Percentiles rank a stretch among this genome's conserved stretches.
phyloP scores from a whole-genome alignment of 2,329 filamentous ascomycete species.

The Ophiostoma montium region DNA sequence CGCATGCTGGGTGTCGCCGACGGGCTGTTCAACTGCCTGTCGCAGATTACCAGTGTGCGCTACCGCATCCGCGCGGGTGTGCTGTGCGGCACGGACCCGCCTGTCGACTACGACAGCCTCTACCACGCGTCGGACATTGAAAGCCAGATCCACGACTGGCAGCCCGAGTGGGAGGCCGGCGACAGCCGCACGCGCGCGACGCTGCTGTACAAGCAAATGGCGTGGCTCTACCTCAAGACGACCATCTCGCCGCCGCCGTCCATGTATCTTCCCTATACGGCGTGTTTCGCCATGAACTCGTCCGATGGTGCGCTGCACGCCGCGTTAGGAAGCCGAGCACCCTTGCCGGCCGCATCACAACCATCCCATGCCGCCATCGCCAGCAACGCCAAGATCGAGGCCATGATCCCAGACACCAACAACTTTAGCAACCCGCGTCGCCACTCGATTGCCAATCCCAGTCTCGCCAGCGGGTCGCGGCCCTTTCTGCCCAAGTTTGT shows the following conservation, averaged over 20 bases:
- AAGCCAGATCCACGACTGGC: conserved; percentile 59
- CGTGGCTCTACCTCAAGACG: conserved; percentile 50
- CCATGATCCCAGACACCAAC: not conserved
- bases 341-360: conserved; percentile 18
- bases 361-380: not conserved
- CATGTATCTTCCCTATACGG: conserved; percentile 7
- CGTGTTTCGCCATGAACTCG: not conserved
- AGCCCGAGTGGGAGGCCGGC: conserved; percentile 43
- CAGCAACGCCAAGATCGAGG: conserved; percentile 7
- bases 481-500: conserved; percentile 1
- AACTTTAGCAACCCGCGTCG: conserved; percentile 9
- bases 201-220: conserved; percentile 49
- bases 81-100: conserved; percentile 44
- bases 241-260: conserved; percentile 42
- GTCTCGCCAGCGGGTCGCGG: conserved; percentile 1
- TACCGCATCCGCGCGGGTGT: conserved; percentile 60
- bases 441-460: conserved; percentile 16
- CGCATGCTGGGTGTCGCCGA: conserved; percentile 70
- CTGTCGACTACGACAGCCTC: conserved; percentile 59
- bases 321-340: conserved; percentile 22
- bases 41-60: conserved; percentile 63
- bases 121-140: conserved; percentile 66
- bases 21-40: conserved; percentile 64
- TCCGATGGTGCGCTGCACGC: conserved; percentile 17
- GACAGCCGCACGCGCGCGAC: conserved; percentile 43